Base-by-base conservation (phyloP, 345 rosid genomes). In the Combretum micranthum region DNA sequence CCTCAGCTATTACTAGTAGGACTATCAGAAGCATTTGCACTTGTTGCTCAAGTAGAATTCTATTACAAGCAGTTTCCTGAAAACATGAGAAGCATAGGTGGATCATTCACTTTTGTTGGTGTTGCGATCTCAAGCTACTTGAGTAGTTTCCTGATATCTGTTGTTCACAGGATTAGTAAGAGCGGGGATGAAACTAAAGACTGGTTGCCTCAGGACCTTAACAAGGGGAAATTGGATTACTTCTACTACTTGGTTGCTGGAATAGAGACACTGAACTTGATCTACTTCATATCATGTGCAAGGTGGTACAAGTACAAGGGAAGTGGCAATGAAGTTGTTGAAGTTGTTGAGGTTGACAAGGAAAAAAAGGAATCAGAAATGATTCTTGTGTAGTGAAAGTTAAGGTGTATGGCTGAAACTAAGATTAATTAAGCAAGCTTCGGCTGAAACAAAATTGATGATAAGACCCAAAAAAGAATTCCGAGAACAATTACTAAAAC, bases 1-100 rank as follows among this genome's bases (percentile, higher is more conserved):
- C 84, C 79, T 51, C 84, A 76, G 58, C 76, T 79, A 12, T 49
- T 54, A 2, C 19, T 76, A 1, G 20, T 55, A 20, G 84, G 84
- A 55, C 0, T 76, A 2, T 60, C 53, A 15, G 53, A 50, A 50
- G 53, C 53, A 12, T 50, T 50, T 50, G 12, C 53, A 15, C 15
- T 25, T 13, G 23, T 50, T n/a, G 53, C 15, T n/a, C 53, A 18
- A 25, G 23, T 13, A 13, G 17, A 55, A 19, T 5, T 11, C 4
- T 42, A 57, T 55, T 50, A 20, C 10, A 22, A 15, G 18, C 32
- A 8, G 42, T 21, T 17, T 15, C 25, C 13, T 3, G 14, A 4
- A 4, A 4, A 55, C 52, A 43, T 50, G 42, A 15, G 4, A 18
- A 22, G 32, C 51, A 18, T 22, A 22, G 13, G 14, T 47, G 17